Base-by-base conservation (phyloP, 2,329 filamentous ascomycete genomes). In the Tolypocladium inflatum region DNA sequence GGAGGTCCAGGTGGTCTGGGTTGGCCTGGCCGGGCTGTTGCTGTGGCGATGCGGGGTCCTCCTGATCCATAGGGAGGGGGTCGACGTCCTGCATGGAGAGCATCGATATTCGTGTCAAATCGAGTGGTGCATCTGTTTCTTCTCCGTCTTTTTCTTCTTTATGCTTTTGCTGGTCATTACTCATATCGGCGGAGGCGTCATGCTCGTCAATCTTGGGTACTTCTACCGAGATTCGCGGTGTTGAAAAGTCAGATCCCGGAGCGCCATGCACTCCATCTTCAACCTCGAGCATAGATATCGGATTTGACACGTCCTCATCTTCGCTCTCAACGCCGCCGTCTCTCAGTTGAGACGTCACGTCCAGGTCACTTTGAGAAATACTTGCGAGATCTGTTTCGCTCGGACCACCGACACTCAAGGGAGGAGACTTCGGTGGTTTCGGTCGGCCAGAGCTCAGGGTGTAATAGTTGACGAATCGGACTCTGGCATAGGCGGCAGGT, bases 381-480 rank as follows among this genome's bases (percentile, higher is more conserved):
- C 3, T 26, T 19, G 60, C 42, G n/a, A 41, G 41, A 23, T 62
- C 57, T 15, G 35, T 42, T 11, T 61, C 61, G 1, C 57, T 58
- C 26, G 38, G 30, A 7, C 45, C 50, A 26, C 55, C 59, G 3
- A 55, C 37, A 2, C 60, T 45, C 9, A 57, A 58, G 8, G 60
- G 57, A 1, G 55, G 58, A 8, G 56, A 6, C 38, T 67, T 67
- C 21, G 66, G 63, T 5, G 62, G 57, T 64, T 88, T 91, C 2
- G 80, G 79, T 59, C 84, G 79, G 4, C 91, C 91, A 11, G 88
- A 87, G 63, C 89, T 91, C n/a, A 89, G 82, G 1, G 91, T 96
- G 68, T 93, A 96, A 70, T 96, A 96, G 68, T 96, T 96, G 58
- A 90, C 79, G 66, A 96, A 96, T 19, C 91, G 81, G 13, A 94